Evolutionary conservation across 768 basidiomycete species (phyloP).

Genomic region (Leccinum obscurum): DNA sequence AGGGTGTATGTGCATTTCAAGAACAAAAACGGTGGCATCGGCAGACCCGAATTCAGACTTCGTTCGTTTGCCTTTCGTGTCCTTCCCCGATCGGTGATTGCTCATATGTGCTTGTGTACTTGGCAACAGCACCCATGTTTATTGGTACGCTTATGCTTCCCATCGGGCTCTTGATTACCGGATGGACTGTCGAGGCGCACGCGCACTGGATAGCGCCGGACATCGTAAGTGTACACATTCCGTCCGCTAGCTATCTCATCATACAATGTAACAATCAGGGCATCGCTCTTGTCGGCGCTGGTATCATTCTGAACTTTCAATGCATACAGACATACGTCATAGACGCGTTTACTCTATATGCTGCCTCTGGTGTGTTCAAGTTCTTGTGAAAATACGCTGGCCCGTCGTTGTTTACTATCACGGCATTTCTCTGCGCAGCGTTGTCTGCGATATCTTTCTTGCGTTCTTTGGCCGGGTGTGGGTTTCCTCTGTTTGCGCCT

Average conservation of each 20-base stretch:
- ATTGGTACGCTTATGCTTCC: constrained; percentile 62
- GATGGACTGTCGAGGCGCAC: constrained; percentile 59
- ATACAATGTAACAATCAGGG: constrained; percentile 41
- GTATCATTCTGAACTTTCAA: constrained; percentile 60
- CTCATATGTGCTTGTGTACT: constrained; percentile 3
- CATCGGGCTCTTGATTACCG: constrained; percentile 63
- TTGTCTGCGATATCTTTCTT: constrained; percentile 64
- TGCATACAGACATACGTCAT: constrained; percentile 67
- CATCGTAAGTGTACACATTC: constrained; percentile 43
- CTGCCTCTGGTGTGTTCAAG: neutral
- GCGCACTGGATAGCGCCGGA: constrained; percentile 73
- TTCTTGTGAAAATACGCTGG: neutral
- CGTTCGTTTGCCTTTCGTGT: constrained; percentile 20
- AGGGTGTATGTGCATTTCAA: too few species aligned
- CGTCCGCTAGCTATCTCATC: neutral
- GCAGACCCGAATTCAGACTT: too few species aligned
- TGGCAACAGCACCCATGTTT: constrained; percentile 52
- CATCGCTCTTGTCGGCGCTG: constrained; percentile 54
- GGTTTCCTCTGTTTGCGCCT: constrained; percentile 77
- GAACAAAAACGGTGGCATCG: too few species aligned
- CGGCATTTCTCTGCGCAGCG: constrained; percentile 36
- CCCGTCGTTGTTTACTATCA: neutral
- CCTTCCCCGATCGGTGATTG: neutral
- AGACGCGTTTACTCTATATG: constrained; percentile 60
- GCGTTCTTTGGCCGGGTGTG: constrained; percentile 68